Conservation (phyloP, 139 green algal genomes). For the Spirogloea muscicola region DNA sequence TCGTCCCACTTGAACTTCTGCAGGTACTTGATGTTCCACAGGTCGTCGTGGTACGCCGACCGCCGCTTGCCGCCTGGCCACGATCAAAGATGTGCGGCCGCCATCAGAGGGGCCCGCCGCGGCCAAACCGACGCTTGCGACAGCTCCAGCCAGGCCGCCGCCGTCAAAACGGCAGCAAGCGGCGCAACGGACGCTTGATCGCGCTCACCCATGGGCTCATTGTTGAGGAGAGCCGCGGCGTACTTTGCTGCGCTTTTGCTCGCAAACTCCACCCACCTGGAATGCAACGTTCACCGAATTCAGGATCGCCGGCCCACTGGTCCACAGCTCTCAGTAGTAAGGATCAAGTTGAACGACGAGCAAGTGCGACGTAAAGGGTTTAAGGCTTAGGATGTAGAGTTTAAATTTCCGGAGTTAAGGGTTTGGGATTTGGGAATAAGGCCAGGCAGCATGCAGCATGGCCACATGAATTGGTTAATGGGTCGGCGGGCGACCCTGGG, state of each 20-base stretch:
- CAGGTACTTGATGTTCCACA: slow-evolving; percentile 93
- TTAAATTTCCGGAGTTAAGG: too few relatives aligned
- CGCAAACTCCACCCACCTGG: slow-evolving; percentile 89
- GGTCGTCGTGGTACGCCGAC: slow-evolving; percentile 81
- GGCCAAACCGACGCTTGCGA: too few relatives aligned
- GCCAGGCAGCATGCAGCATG: too few relatives aligned
- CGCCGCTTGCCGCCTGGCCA: slow-evolving; percentile 63
- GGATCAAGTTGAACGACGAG: not conserved
- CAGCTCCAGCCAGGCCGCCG: too few relatives aligned
- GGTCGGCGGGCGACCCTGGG: too few relatives aligned
- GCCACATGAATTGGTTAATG: too few relatives aligned
- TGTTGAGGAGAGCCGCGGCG: slow-evolving; percentile 65
- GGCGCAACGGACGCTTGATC: too few relatives aligned
- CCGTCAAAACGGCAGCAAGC: too few relatives aligned
- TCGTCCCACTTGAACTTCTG: slow-evolving; percentile 94
- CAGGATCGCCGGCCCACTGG: not conserved
- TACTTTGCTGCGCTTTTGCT: slow-evolving; percentile 84
- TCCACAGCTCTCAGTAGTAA: not conserved
- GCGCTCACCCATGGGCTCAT: slow-evolving; percentile 71
- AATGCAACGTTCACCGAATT: not conserved
- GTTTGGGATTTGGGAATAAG: too few relatives aligned
- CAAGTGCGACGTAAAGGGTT: not conserved
- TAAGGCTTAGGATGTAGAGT: not conserved
- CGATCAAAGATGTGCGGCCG: too few relatives aligned
- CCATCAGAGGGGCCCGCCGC: too few relatives aligned